Conservation (phyloP, 306 rosid genomes). For the Fragaria ananassa region DNA sequence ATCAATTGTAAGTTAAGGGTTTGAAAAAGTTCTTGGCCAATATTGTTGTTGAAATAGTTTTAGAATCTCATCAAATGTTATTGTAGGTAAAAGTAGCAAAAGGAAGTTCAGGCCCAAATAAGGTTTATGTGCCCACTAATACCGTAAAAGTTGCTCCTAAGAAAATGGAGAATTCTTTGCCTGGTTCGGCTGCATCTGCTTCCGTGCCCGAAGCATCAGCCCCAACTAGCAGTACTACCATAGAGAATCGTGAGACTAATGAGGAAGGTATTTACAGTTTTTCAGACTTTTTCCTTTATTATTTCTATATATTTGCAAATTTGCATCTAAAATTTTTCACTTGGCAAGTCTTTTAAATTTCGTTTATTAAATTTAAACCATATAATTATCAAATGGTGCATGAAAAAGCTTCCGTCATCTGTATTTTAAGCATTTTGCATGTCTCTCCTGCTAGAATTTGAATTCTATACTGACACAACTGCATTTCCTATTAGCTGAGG, state of each 20-base stretch:
- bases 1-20: slow-evolving; percentile 54
- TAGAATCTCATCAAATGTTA: slow-evolving; percentile 25
- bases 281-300: background rate
- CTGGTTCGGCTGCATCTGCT: slow-evolving; percentile 33
- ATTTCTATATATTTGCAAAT: background rate
- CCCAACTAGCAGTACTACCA: slow-evolving; percentile 28
- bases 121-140: slow-evolving; percentile 60
- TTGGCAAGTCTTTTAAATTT: background rate
- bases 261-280: slow-evolving; percentile 50
- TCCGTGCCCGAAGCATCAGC: slow-evolving; percentile 45
- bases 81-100: slow-evolving; percentile 66
- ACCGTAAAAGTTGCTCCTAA: slow-evolving; percentile 34
- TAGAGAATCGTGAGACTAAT: slow-evolving; percentile 39
- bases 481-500: slow-evolving; percentile 45
- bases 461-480: slow-evolving; percentile 24
- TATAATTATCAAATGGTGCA: background rate
- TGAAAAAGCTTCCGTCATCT: background rate
- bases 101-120: slow-evolving; percentile 41
- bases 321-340: background rate
- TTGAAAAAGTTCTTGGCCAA: slow-evolving; percentile 19
- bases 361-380: background rate
- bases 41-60: slow-evolving; percentile 18
- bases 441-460: background rate
- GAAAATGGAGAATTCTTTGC: slow-evolving; percentile 33
- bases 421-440: background rate